phyloP scores from a whole-genome alignment of 192 early-diverging fungal species.

The Dissophora ornata region DNA sequence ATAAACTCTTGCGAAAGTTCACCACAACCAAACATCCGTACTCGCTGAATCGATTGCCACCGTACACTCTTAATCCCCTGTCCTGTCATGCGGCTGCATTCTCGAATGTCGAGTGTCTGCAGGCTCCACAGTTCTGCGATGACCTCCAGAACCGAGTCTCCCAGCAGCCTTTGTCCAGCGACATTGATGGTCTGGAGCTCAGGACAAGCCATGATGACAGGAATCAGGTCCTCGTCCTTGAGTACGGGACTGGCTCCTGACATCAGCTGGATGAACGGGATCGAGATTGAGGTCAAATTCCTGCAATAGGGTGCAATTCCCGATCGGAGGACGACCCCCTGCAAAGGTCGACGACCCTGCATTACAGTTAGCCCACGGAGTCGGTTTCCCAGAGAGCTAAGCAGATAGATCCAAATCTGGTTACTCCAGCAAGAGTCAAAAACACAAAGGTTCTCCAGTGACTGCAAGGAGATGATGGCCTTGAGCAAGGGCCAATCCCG shows the following conservation, averaged over 20 bases:
- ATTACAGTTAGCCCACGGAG: slow-evolving; percentile 37
- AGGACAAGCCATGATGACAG: slow-evolving; percentile 44
- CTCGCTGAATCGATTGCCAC: slow-evolving; percentile 47
- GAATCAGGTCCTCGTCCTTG: slow-evolving; percentile 43
- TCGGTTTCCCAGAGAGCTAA: slow-evolving; percentile 27
- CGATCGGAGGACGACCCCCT: slow-evolving; percentile 33
- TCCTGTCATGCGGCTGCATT: slow-evolving; percentile 39
- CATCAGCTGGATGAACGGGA: slow-evolving; percentile 48
- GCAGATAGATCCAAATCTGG: slow-evolving; percentile 51
- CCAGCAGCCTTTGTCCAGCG: slow-evolving; percentile 31
- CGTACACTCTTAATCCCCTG: slow-evolving; percentile 35
- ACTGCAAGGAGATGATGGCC: slow-evolving; percentile 34
- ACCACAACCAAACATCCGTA: slow-evolving; percentile 41
- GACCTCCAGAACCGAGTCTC: slow-evolving; percentile 30
- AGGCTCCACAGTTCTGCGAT: slow-evolving; percentile 47
- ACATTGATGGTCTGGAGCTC: slow-evolving; percentile 40
- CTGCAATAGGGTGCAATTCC: slow-evolving; percentile 39
- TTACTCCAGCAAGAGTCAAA: slow-evolving; percentile 53
- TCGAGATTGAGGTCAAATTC: slow-evolving; percentile 40
- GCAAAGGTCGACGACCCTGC: slow-evolving; percentile 41
- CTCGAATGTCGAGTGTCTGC: slow-evolving; percentile 43
- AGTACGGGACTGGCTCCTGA: slow-evolving; percentile 34
- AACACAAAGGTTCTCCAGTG: slow-evolving; percentile 45
- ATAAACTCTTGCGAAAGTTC: slow-evolving; percentile 51
- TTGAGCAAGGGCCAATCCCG: slow-evolving; percentile 48